Percentiles rank a stretch among this genome's conserved stretches.
Evolutionary conservation across 2,329 filamentous ascomycete species (phyloP).

Genomic region (Fusarium siculi): DNA sequence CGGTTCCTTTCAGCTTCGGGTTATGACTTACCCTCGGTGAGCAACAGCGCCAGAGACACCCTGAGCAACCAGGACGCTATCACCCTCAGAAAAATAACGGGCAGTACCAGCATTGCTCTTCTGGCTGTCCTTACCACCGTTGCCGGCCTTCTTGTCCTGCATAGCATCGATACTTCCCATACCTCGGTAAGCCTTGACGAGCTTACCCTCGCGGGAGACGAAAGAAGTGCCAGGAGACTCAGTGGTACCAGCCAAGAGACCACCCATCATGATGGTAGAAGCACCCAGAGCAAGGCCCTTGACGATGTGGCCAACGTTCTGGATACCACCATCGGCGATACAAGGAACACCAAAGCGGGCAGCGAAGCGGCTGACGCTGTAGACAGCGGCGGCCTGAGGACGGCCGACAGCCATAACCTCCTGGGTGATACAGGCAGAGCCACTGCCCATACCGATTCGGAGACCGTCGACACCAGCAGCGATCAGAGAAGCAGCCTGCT

Average conservation of each 20-base stretch:
- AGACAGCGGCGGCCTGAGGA: conserved; percentile 93
- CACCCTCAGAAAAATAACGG: conserved; percentile 97
- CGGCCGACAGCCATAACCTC: conserved; percentile 99
- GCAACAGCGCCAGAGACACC: conserved; percentile 90
- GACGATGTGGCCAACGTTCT: conserved; percentile 99
- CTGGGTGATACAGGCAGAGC: conserved; percentile 98
- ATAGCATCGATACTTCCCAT: conserved; percentile 99
- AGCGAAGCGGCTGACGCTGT: conserved; percentile 89
- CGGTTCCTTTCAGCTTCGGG: not conserved
- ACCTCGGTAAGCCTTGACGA: conserved; percentile 98
- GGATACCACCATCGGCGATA: conserved; percentile 97
- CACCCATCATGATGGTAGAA: conserved; percentile 99
- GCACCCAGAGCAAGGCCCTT: conserved; percentile 96
- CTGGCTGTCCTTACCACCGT: conserved; percentile 75
- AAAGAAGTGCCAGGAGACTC: conserved; percentile 98
- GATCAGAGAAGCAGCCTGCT: conserved; percentile 93
- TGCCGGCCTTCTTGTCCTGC: conserved; percentile 97
- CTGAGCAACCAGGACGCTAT: conserved; percentile 93
- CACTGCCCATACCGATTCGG: conserved; percentile 98
- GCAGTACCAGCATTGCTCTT: conserved; percentile 94
- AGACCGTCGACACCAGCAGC: conserved; percentile 95
- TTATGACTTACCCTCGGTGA: conserved; percentile 69
- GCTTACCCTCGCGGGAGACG: conserved; percentile 94
- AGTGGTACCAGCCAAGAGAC: conserved; percentile 94
- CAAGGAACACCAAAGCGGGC: conserved; percentile 95